Percentiles rank a stretch among this genome's conserved stretches.
Evolutionary conservation across 257 asterid genomes (phyloP).

Genomic region (Ophiorrhiza pumila): DNA sequence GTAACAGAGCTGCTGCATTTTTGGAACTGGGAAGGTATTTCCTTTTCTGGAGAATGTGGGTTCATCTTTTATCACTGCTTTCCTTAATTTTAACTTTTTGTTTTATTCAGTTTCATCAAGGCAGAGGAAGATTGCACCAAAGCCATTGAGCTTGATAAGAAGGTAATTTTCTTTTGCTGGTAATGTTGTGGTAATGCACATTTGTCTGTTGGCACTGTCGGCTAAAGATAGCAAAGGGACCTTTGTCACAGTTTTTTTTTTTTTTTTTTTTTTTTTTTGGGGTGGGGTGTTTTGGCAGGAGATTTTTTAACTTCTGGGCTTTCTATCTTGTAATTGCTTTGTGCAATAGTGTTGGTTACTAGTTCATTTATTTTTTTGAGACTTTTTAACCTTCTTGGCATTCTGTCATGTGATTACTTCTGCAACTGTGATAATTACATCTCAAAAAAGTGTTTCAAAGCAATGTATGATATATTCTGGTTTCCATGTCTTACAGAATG

Average conservation of each 20-base stretch:
- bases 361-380: too few species aligned
- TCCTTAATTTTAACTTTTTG: slow-evolving; percentile 9
- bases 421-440: not conserved
- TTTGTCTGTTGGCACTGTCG: too few species aligned
- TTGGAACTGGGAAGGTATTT: slow-evolving; percentile 70
- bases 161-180: slow-evolving; percentile 39
- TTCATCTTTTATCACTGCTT: not conserved
- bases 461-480: not conserved
- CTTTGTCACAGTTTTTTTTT: not conserved
- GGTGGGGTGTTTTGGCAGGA: too few species aligned
- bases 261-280: not conserved
- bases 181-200: not conserved
- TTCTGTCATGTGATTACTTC: not conserved
- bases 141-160: slow-evolving; percentile 91
- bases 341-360: not conserved
- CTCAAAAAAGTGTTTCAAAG: not conserved
- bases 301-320: not conserved
- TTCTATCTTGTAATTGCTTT: not conserved
- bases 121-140: slow-evolving; percentile 85
- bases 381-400: not conserved
- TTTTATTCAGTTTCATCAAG: slow-evolving; percentile 55
- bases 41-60: slow-evolving; percentile 7
- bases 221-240: not conserved
- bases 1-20: slow-evolving; percentile 92
- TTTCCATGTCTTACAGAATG: slow-evolving; percentile 49